Evolutionary conservation across 306 rosid genomes (phyloP).

Genomic region (Gleditsia sinensis): DNA sequence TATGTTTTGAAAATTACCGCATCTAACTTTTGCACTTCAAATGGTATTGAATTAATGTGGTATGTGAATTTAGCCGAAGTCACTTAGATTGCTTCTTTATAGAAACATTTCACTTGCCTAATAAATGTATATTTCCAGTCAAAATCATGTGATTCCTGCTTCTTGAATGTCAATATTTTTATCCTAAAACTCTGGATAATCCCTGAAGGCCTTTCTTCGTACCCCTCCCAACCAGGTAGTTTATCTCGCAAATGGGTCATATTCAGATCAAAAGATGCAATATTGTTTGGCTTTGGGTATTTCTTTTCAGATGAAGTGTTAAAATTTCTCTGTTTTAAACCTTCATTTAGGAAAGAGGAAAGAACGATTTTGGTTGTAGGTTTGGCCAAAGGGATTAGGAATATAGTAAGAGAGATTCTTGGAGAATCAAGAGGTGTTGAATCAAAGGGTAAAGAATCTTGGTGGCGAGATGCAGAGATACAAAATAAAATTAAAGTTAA

Average conservation of each 20-base stretch:
- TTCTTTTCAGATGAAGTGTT: neutral
- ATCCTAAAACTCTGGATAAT: neutral
- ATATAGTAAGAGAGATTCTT: too few species aligned
- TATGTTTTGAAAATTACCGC: slow-evolving; percentile 27
- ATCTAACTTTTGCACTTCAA: slow-evolving; percentile 16
- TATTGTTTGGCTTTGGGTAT: neutral
- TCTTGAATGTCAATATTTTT: neutral
- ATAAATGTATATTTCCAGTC: neutral
- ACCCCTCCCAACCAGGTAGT: neutral
- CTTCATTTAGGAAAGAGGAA: neutral
- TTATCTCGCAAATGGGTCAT: neutral
- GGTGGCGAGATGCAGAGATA: too few species aligned
- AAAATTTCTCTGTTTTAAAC: neutral
- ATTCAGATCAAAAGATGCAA: neutral
- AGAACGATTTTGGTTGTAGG: too few species aligned
- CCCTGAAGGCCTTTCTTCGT: neutral
- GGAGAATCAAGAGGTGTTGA: too few species aligned
- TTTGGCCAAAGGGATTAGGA: too few species aligned
- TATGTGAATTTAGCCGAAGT: neutral
- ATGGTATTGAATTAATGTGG: slow-evolving; percentile 12
- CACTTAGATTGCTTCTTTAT: neutral
- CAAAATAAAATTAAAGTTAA: too few species aligned
- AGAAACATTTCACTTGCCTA: neutral
- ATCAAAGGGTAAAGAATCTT: too few species aligned
- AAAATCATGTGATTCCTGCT: neutral